These are phyloP conservation scores for Thecaphora thlaspeos DNA, from an alignment of 1,284 basidiomycete genomes.

Conservation along the genomic window DNA sequence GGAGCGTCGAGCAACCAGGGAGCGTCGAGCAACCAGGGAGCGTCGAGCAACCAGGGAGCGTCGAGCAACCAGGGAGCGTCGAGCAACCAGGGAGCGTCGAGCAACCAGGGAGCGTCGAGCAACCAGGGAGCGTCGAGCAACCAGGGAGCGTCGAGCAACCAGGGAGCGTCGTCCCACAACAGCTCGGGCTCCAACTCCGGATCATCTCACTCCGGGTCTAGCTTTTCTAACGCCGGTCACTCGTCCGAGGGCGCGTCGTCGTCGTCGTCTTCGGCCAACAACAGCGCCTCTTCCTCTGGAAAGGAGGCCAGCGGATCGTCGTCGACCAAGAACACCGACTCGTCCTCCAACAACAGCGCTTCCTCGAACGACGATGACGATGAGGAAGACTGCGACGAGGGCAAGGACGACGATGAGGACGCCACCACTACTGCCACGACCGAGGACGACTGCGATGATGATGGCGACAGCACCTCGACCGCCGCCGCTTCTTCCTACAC, in stretches of 20 bases:
- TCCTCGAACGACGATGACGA: background rate
- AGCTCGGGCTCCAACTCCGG: background rate
- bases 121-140: no score
- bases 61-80: no score
- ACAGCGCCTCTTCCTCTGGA: background rate
- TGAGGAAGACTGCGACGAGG: constrained; percentile 11
- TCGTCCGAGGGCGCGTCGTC: background rate
- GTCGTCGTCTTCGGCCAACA: background rate
- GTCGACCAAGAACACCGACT: constrained; percentile 11
- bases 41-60: no score
- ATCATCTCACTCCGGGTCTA: background rate
- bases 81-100: no score
- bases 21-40: no score
- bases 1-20: no score
- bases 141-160: no score
- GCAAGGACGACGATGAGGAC: background rate
- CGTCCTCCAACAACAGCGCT: constrained; percentile 20
- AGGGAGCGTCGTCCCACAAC: no score
- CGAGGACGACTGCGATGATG: constrained; percentile 21
- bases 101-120: no score
- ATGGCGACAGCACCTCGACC: constrained; percentile 10
- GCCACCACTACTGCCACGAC: background rate
- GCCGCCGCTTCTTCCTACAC: constrained; percentile 1
- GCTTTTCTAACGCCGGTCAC: background rate
- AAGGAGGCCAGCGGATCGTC: no score